Evolutionary conservation across 352 stramenopile genomes (phyloP).

Genomic region (Blastocystis sp.): DNA sequence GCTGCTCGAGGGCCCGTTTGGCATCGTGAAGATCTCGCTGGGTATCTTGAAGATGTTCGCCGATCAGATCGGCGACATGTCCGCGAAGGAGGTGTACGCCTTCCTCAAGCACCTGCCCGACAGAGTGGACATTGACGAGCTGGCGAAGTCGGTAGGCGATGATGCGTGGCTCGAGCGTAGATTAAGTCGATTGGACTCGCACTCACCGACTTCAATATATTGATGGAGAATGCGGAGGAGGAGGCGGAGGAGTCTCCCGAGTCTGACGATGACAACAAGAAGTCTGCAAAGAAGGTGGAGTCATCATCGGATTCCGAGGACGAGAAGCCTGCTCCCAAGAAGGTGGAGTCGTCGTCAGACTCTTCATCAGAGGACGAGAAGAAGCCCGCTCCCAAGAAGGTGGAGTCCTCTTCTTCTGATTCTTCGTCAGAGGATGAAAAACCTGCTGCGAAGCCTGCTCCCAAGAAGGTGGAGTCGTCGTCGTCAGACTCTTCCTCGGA

Average conservation of each 20-base stretch:
- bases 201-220: neutral
- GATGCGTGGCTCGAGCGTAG: neutral
- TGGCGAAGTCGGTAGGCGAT: constrained; percentile 4
- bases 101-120: constrained; percentile 58
- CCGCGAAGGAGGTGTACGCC: neutral
- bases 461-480: constrained; percentile 31
- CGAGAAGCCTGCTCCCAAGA: constrained; percentile 43
- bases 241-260: neutral
- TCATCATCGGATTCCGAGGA: constrained; percentile 28
- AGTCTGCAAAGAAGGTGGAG: constrained; percentile 41
- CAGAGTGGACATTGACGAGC: constrained; percentile 42
- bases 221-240: constrained; percentile 26
- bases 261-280: constrained; percentile 27
- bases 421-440: constrained; percentile 53
- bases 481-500: neutral
- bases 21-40: constrained; percentile 40
- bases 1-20: constrained; percentile 46
- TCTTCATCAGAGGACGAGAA: constrained; percentile 52
- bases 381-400: constrained; percentile 11
- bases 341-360: constrained; percentile 21
- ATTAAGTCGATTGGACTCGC: constrained; percentile 26
- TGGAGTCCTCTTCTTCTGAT: neutral
- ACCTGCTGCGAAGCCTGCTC: constrained; percentile 16
- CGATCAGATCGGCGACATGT: neutral
- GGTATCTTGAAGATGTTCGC: constrained; percentile 29